Base-by-base conservation (phyloP, 2,329 filamentous ascomycete genomes). In the Domatiomyces globalis region DNA sequence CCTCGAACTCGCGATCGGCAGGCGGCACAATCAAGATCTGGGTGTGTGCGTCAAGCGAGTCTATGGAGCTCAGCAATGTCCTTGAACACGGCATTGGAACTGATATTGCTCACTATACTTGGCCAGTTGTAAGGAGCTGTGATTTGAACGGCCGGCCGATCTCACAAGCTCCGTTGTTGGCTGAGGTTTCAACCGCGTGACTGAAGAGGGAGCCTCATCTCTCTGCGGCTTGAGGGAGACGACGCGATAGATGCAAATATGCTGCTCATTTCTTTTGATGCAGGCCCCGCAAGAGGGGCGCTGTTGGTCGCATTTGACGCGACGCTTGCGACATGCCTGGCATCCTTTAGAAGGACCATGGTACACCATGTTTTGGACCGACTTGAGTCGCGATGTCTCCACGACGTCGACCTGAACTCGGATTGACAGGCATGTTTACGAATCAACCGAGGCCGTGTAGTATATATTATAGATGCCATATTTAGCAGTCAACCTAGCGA, bases 291-390 rank as follows among this genome's bases (percentile, higher is more conserved):
- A 57, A 18, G 49, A 36, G 15, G 55, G 55, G 18, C 51, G 49
- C 18, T 8, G 29, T 25, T 57, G 53, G 22, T 57, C 55, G 45
- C 55, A 57, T 53, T 57, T 57, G n/a, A 57, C 55, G 17, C 55
- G 53, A 19, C 55, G 48, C 20, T 51, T 50, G 27, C 55, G 49
- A 46, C 55, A 57, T 15, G 49, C 27, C 15, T 50, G 17, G 44
- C 55, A 57, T 43, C 55, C 55, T 43, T 46, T 47, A 43, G 53
- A 55, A n/a, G 55, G 55, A 8, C 55, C 55, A 46, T 55, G 54
- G 46, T 57, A 57, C 25, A 57, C 55, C 55, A 57, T 57, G 39
- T n/a, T 43, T 5, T 46, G 17, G 17, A 22, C 19, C 44, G 19
- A 46, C 12, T n/a, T 3, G 44, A 46, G 19, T 22, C 3, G 19